Evolutionary conservation across 2,329 filamentous ascomycete genomes (phyloP), one percentile per base, ranked within the genome.

Genomic region (Penicillium sp.): DNA sequence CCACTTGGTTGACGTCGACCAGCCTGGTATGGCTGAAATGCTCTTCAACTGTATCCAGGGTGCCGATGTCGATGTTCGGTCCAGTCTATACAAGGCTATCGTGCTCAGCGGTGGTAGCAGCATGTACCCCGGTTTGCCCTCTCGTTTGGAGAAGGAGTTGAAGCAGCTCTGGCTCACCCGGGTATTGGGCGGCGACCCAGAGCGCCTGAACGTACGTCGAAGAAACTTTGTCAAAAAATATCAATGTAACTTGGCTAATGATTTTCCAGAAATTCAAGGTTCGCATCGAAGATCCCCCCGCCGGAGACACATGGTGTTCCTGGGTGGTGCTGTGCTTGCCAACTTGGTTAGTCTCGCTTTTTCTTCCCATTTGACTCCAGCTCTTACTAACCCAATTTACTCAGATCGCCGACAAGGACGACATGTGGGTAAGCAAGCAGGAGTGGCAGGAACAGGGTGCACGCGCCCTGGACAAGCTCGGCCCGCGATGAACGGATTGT

Each of bases 1-100:
- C 41, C 94, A 99, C 75, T 83, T 99, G 38, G 93, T 99, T 45
- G 94, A 99, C 73, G 95, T 94, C 68, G 94, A 99, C 71, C 93
- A 97, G 71, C 92, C 92, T 1, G 94, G 94, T 58, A 94, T 99
- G 59, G 93, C 91, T 67, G 94, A 99, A 73, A 92, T 97, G 76
- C 82, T 99, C 37, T 99, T 99, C 85, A 97, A 99, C 80, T 99
- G 93, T 19, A 99, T 99, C 70, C 94, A 97, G 77, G 81, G 89
- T 8, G 92, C 94, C 59, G 94, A 97, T 67, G 91, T 99, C 52
- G 94, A 99, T 72, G 91, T 99, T 42, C 88, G 94, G 61, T 88
- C 89, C 50, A 95, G 91, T 60, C 82, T 99, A 58, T 99, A 94
- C 84, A 97, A 96, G 81, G 94, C 94, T 12, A 93, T 99, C 68